A percentile compares a stretch with the other conserved stretches of the same genome.
Conservation (phyloP, 2,329 filamentous ascomycete genomes). For the Bimuria novae-zelandiae region DNA sequence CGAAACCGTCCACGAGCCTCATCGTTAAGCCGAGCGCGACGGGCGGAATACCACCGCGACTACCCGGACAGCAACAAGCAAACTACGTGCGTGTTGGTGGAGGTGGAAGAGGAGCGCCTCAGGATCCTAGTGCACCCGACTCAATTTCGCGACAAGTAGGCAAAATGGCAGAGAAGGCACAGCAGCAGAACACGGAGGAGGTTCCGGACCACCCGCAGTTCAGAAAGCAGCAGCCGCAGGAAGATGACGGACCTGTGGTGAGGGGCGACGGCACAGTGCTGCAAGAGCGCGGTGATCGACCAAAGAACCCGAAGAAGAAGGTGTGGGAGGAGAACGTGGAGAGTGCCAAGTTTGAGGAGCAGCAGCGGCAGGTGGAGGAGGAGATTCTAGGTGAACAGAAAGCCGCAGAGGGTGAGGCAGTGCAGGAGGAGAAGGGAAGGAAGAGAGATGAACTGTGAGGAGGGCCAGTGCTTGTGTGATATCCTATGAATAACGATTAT, state of each 20-base stretch:
- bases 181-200: constrained; percentile 25
- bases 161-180: constrained; percentile 48
- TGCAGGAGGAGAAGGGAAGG: constrained; percentile 1
- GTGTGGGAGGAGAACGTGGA: constrained; percentile 60
- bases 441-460: constrained; percentile 33
- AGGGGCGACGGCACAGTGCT: constrained; percentile 54
- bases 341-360: constrained; percentile 34
- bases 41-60: constrained; percentile 40
- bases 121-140: constrained; percentile 43
- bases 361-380: constrained; percentile 19
- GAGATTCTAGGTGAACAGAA: constrained; percentile 17
- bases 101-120: constrained; percentile 53
- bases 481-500: constrained; percentile 6
- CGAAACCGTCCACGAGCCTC: constrained; percentile 38
- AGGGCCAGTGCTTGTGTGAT: background rate
- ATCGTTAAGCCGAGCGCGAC: constrained; percentile 53
- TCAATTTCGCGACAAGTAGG: constrained; percentile 49
- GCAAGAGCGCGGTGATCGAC: constrained; percentile 43
- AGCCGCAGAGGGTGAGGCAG: constrained; percentile 10
- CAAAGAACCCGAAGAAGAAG: constrained; percentile 64
- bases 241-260: constrained; percentile 40
- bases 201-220: constrained; percentile 23
- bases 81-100: constrained; percentile 55
- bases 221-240: constrained; percentile 28
- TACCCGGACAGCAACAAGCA: constrained; percentile 29